Conservation (phyloP, 192 early-diverging fungal species). For the Spizellomyces punctatus region DNA sequence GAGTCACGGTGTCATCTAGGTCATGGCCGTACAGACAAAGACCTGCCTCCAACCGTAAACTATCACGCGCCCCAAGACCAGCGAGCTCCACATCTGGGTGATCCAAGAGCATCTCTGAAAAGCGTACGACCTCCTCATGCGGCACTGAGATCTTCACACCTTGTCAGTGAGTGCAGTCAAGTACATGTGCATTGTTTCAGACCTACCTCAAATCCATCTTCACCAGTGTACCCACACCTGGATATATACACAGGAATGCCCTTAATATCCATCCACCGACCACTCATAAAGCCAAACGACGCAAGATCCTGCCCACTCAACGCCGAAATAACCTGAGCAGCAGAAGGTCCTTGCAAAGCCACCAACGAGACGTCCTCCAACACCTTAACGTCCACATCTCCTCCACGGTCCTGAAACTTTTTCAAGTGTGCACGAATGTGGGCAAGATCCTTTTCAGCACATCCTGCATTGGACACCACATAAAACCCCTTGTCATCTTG, state of each 20-base stretch:
- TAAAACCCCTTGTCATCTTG: slow-evolving; percentile 73
- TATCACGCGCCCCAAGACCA: slow-evolving; percentile 93
- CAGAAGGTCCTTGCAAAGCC: slow-evolving; percentile 90
- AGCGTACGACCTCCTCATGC: slow-evolving; percentile 62
- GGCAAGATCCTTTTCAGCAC: slow-evolving; percentile 93
- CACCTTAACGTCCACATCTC: slow-evolving; percentile 83
- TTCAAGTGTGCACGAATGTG: slow-evolving; percentile 82
- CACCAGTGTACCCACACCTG: slow-evolving; percentile 97
- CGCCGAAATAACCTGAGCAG: slow-evolving; percentile 68
- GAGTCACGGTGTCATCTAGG: slow-evolving; percentile 87
- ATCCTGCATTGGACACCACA: slow-evolving; percentile 94
- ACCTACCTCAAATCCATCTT: slow-evolving; percentile 94
- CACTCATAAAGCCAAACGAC: slow-evolving; percentile 91
- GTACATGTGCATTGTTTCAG: neutral
- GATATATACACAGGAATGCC: slow-evolving; percentile 86
- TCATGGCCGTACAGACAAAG: slow-evolving; percentile 97
- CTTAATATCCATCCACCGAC: slow-evolving; percentile 67
- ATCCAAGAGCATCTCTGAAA: slow-evolving; percentile 71
- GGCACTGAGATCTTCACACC: slow-evolving; percentile 78
- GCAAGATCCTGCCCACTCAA: slow-evolving; percentile 61
- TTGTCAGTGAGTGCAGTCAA: neutral
- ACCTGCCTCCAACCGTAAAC: slow-evolving; percentile 93
- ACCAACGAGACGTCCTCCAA: slow-evolving; percentile 86
- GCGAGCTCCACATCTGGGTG: slow-evolving; percentile 84
- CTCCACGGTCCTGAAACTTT: slow-evolving; percentile 84